Percentiles rank a stretch among this genome's conserved stretches.
phyloP scores from a whole-genome alignment of 1,284 basidiomycete species.

The Wallemia hederae region DNA sequence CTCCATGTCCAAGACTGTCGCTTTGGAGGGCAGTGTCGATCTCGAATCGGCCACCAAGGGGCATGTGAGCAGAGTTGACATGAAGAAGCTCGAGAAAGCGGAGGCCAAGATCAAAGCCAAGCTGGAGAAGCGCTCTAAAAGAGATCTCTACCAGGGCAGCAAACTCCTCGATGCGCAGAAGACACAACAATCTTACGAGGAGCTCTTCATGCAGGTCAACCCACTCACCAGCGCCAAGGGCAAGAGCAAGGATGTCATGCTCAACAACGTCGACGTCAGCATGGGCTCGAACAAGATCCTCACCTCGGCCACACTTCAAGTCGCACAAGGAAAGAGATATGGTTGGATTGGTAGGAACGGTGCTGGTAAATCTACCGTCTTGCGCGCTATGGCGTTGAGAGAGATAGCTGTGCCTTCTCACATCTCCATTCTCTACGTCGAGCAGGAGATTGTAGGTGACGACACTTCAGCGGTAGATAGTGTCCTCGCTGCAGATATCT shows the following conservation, averaged over 20 bases:
- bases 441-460: slow-evolving; percentile 91
- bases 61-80: slow-evolving; percentile 74
- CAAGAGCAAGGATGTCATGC: slow-evolving; percentile 87
- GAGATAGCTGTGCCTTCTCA: slow-evolving; percentile 77
- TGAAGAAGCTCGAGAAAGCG: slow-evolving; percentile 93
- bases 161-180: slow-evolving; percentile 77
- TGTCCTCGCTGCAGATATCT: slow-evolving; percentile 85
- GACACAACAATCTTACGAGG: slow-evolving; percentile 85
- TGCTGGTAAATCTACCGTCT: slow-evolving; percentile 93
- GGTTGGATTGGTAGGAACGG: slow-evolving; percentile 47
- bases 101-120: slow-evolving; percentile 95
- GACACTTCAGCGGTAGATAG: slow-evolving; percentile 75
- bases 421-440: slow-evolving; percentile 91
- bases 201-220: slow-evolving; percentile 96
- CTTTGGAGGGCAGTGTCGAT: slow-evolving; percentile 58
- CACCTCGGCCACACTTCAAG: slow-evolving; percentile 53
- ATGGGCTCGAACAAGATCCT: slow-evolving; percentile 81
- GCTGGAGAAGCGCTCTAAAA: slow-evolving; percentile 69
- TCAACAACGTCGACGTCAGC: slow-evolving; percentile 82
- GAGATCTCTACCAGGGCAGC: slow-evolving; percentile 80
- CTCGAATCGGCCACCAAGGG: slow-evolving; percentile 79
- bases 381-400: slow-evolving; percentile 79
- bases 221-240: slow-evolving; percentile 30
- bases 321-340: slow-evolving; percentile 65
- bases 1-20: slow-evolving; percentile 58